phyloP scores from a whole-genome alignment of 2,329 filamentous ascomycete genomes.

The Thielaviopsis ethacetica region DNA sequence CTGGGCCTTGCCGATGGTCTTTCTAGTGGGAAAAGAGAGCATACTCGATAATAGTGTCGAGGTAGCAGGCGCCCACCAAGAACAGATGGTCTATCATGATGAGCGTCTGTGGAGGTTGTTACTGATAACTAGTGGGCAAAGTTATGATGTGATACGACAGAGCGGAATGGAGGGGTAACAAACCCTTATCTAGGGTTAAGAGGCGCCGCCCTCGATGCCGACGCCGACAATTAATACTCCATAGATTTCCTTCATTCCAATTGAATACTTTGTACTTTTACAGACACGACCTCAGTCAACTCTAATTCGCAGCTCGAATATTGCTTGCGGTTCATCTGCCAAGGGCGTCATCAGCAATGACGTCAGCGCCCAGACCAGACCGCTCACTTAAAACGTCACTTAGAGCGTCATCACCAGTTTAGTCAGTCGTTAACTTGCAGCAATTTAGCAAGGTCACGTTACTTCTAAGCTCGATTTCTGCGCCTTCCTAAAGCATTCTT shows the following conservation, averaged over 20 bases:
- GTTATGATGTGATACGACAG: neutral
- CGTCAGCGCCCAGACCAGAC: neutral
- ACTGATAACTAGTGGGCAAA: neutral
- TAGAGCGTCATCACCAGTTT: neutral
- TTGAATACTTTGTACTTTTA: too few relatives aligned
- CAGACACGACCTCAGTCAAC: too few relatives aligned
- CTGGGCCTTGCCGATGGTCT: slow-evolving; percentile 8
- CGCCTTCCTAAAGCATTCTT: neutral
- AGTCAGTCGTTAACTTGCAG: neutral
- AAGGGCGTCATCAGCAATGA: neutral
- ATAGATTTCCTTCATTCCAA: too few relatives aligned
- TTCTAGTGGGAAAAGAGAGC: slow-evolving; percentile 14
- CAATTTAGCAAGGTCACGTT: neutral
- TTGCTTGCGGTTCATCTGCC: too few relatives aligned
- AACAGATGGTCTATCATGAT: slow-evolving; percentile 38
- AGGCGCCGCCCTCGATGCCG: neutral
- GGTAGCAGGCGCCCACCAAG: slow-evolving; percentile 50
- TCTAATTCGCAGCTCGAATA: too few relatives aligned
- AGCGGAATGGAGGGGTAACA: neutral
- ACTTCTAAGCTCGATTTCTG: neutral
- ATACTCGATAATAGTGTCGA: slow-evolving; percentile 54
- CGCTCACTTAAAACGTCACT: too few relatives aligned
- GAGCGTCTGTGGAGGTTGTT: neutral
- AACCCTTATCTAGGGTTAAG: neutral
- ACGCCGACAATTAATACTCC: neutral